Evolutionary conservation across 208 protist species (phyloP).

Genomic region (Wallacemonas sp.): DNA sequence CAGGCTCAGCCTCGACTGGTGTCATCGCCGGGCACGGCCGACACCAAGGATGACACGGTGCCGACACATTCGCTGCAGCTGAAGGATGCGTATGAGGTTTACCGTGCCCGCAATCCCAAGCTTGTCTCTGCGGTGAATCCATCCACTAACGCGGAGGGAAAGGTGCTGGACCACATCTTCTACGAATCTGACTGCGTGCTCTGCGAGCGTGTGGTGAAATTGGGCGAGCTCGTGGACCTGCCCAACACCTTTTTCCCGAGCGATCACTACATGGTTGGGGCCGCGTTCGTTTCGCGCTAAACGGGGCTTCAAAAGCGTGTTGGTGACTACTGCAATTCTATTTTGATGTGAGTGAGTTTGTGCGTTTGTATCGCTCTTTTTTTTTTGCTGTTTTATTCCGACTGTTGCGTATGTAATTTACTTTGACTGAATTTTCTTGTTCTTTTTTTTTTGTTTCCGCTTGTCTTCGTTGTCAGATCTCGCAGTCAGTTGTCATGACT

Average conservation of each 20-base stretch:
- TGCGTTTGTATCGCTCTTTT: background rate
- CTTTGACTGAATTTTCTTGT: conserved; percentile 2
- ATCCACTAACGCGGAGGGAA: conserved; percentile 71
- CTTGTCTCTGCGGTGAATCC: conserved; percentile 75
- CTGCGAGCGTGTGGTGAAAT: conserved; percentile 59
- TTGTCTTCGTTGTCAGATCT: too few species aligned
- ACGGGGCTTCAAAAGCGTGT: too few species aligned
- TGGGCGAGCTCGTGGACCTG: conserved; percentile 47
- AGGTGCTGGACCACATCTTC: conserved; percentile 87
- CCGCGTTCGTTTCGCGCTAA: conserved; percentile 36
- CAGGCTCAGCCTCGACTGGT: background rate
- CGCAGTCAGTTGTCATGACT: too few species aligned
- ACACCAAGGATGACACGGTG: background rate
- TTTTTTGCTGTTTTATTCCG: conserved; percentile 10
- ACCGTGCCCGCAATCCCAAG: conserved; percentile 56
- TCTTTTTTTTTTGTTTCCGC: conserved; percentile 7
- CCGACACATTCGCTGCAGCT: conserved; percentile 48
- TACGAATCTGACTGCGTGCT: conserved; percentile 52
- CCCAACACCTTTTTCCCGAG: conserved; percentile 65
- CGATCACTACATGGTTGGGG: conserved; percentile 85
- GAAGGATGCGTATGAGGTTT: conserved; percentile 62
- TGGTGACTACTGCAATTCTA: too few species aligned
- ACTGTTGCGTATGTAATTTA: conserved; percentile 1
- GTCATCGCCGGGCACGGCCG: background rate
- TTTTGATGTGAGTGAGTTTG: too few species aligned